Percentiles rank a stretch among this genome's conserved stretches.
Conservation (phyloP, 345 rosid genomes). For the Angophora floribunda region DNA sequence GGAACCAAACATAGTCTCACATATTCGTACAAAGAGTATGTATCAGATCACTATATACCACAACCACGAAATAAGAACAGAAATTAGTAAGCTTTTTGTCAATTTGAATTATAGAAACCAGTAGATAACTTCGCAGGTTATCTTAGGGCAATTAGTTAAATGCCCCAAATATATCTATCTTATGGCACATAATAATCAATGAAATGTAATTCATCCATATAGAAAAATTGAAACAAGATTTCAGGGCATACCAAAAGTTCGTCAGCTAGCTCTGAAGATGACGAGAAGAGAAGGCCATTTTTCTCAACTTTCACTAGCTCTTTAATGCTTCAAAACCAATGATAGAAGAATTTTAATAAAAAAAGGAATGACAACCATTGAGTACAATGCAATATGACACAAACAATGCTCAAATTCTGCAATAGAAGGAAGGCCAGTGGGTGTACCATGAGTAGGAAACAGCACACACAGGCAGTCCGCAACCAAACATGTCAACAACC, state of each 20-base stretch:
- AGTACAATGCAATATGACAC: neutral
- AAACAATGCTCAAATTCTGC: neutral
- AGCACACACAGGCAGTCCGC: slow-evolving; percentile 94
- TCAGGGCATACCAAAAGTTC: slow-evolving; percentile 53
- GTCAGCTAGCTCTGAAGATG: slow-evolving; percentile 85
- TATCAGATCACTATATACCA: neutral
- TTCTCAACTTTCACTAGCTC: slow-evolving; percentile 74
- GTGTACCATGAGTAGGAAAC: slow-evolving; percentile 90
- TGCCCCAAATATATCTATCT: neutral
- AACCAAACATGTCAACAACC: slow-evolving; percentile 99
- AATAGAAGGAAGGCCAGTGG: neutral
- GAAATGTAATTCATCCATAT: neutral
- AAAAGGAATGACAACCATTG: neutral
- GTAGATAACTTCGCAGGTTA: neutral
- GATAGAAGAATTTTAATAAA: neutral
- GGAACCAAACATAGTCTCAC: neutral
- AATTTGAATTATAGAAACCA: neutral
- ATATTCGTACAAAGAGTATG: neutral
- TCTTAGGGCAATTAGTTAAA: neutral
- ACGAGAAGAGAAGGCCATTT: slow-evolving; percentile 94
- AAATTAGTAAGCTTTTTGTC: neutral
- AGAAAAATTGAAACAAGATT: neutral
- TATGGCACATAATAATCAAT: neutral
- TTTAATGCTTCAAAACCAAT: slow-evolving; percentile 46
- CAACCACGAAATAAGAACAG: neutral